Base-by-base conservation (phyloP, 2,329 filamentous ascomycete genomes). In the Apiospora kogelbergensis region DNA sequence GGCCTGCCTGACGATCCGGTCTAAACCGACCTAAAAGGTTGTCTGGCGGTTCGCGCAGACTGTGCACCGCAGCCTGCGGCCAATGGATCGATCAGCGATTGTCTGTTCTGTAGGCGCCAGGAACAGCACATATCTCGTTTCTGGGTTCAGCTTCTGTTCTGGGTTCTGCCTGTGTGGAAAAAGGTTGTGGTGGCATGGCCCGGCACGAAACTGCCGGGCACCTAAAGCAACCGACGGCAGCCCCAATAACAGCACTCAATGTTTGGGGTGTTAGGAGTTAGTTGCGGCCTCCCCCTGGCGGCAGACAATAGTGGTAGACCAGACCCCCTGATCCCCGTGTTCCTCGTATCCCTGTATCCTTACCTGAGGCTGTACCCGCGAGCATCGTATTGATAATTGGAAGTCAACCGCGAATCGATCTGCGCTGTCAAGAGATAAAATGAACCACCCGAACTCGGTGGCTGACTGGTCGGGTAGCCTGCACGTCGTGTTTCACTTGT, bases 1-100 rank as follows among this genome's bases (percentile, higher is more conserved):
- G 53, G 53, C 53, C 48, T 57, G 48, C 48, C 53, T 37, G 53
- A 37, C 53, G 53, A 60, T 60, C 53, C 53, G 53, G 53, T 60
- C 53, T 37, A 60, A 37, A 60, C 53, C 26, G 30, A 60, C 26
- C 15, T n/a, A 22, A 60, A 20, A 60, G 17, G 26, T 10, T 33
- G 26, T n/a, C 15, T 53, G 48, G 26, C 26, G 48, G 48, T 37
- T 33, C 26, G 30, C 26, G 17, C 9, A 37, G 53, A 26, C n/a
- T n/a, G n/a, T n/a, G n/a, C n/a, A n/a, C n/a, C n/a, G n/a, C n/a
- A n/a, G n/a, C n/a, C n/a, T n/a, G n/a, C n/a, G 48, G 48, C 48
- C 48, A 33, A 57, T 57, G 26, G 24, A 30, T 53, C 46, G 15
- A 13, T 30, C 45, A 48, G 10, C 37, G 10, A n/a, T n/a, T n/a